Percentiles rank a stretch among this genome's conserved stretches.
These are phyloP conservation scores for Dispira parvispora DNA, from an alignment of 192 early-diverging fungal genomes.

Conservation along the genomic window DNA sequence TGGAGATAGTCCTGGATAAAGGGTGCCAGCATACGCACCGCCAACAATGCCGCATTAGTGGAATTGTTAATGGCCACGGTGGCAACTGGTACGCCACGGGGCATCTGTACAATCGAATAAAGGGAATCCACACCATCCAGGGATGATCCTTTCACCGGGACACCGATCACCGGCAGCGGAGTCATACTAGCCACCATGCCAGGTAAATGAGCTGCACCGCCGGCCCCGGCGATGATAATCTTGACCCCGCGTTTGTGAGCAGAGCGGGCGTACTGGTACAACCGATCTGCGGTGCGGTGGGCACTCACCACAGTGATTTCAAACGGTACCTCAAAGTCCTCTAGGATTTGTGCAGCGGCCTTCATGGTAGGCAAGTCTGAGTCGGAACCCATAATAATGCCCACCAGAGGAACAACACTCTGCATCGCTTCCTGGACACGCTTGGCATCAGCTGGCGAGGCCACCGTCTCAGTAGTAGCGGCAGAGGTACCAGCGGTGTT, in stretches of 20 bases:
- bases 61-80: conserved; percentile 99
- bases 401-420: conserved; percentile 57
- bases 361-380: conserved; percentile 93
- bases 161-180: conserved; percentile 93
- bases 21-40: conserved; percentile 76
- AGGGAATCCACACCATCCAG: conserved; percentile 96
- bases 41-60: conserved; percentile 88
- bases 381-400: conserved; percentile 99
- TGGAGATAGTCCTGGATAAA: conserved; percentile 56
- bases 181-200: conserved; percentile 99
- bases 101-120: conserved; percentile 99
- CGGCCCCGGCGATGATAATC: conserved; percentile 96
- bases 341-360: conserved; percentile 73
- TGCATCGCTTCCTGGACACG: conserved; percentile 17
- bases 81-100: conserved; percentile 94
- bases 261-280: conserved; percentile 80
- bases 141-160: conserved; percentile 81
- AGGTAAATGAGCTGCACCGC: conserved; percentile 95
- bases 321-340: conserved; percentile 81
- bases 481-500: conserved; percentile 28
- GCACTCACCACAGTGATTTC: conserved; percentile 96
- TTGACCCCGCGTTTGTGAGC: conserved; percentile 84
- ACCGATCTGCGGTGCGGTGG: conserved; percentile 84
- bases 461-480: conserved; percentile 9
- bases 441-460: conserved; percentile 16